A percentile compares a stretch with the other conserved stretches of the same genome.
Conservation (phyloP, 805 yeast genomes). For the Myxozyma melibiosi region DNA sequence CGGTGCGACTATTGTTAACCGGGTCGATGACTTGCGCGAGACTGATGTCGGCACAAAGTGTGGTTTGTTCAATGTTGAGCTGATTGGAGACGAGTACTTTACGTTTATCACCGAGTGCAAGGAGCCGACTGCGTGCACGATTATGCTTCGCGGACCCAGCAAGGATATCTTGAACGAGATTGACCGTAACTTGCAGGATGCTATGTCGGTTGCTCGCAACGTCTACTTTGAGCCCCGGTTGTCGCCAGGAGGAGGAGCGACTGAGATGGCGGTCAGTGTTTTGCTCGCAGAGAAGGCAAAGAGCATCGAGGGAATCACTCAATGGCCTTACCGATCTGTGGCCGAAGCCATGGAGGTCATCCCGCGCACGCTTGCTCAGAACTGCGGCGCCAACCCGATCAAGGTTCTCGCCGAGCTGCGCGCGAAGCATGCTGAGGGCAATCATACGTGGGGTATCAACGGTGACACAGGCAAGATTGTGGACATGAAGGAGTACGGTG, state of each 20-base stretch:
- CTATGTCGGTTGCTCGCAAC: constrained; percentile 96
- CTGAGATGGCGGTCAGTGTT: constrained; percentile 97
- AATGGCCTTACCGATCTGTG: constrained; percentile 98
- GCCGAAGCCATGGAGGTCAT: constrained; percentile 98
- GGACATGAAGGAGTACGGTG: constrained; percentile 93
- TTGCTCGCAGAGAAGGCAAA: constrained; percentile 87
- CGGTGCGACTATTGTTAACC: constrained; percentile 95
- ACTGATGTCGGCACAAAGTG: constrained; percentile 85
- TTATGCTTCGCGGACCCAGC: constrained; percentile 91
- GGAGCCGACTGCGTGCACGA: constrained; percentile 91
- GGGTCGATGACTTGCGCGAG: constrained; percentile 92
- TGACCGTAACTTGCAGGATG: constrained; percentile 96
- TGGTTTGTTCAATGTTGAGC: constrained; percentile 88
- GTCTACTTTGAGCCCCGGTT: constrained; percentile 92
- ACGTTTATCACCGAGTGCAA: constrained; percentile 78
- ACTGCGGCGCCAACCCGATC: constrained; percentile 96
- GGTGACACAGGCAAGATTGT: constrained; percentile 94
- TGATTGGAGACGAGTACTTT: constrained; percentile 96
- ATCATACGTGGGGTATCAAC: constrained; percentile 81
- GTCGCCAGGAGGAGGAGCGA: constrained; percentile 99
- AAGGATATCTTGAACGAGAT: constrained; percentile 95
- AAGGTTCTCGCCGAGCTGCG: constrained; percentile 85
- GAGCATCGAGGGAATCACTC: constrained; percentile 89
- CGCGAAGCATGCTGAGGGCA: constrained; percentile 93
- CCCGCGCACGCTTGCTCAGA: constrained; percentile 95